Conservation (phyloP, 225 moss, liverwort and hornwort genomes). For the Marchantia paleacea region DNA sequence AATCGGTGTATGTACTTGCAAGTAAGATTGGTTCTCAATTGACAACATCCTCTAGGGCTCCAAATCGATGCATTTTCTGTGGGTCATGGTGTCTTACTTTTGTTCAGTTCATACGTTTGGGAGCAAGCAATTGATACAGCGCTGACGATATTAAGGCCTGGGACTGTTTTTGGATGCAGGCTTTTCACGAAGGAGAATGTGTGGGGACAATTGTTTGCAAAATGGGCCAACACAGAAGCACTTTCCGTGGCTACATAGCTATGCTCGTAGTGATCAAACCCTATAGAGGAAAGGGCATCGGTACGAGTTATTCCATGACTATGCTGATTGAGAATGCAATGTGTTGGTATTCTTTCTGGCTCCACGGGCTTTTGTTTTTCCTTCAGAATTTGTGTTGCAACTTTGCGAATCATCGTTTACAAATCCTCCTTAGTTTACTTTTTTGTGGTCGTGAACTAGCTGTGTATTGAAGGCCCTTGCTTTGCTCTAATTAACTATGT, state of each 20-base stretch:
- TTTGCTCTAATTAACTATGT: neutral
- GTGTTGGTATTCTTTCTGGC: conserved; percentile 1
- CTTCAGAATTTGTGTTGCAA: neutral
- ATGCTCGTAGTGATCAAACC: conserved; percentile 96
- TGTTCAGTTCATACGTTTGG: neutral
- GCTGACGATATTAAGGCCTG: neutral
- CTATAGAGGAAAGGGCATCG: conserved; percentile 92
- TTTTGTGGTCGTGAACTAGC: neutral
- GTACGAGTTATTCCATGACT: conserved; percentile 41
- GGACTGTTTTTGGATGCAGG: conserved; percentile 39
- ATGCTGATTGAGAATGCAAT: conserved; percentile 3
- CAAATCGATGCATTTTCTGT: neutral
- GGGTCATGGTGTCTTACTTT: neutral
- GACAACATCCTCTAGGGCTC: neutral
- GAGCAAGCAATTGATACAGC: neutral
- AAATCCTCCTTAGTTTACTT: neutral
- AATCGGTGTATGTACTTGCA: too few relatives aligned
- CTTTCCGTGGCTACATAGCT: conserved; percentile 92
- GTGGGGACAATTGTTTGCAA: conserved; percentile 94
- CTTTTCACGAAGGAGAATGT: conserved; percentile 77
- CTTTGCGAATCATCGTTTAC: neutral
- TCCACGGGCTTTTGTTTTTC: neutral
- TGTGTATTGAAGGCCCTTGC: neutral
- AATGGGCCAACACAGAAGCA: conserved; percentile 97
- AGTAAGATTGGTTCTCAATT: neutral